Evolutionary conservation across 2,329 filamentous ascomycete genomes (phyloP), one percentile per base, ranked within the genome.

Genomic region (Rasamsonia emersonii): DNA sequence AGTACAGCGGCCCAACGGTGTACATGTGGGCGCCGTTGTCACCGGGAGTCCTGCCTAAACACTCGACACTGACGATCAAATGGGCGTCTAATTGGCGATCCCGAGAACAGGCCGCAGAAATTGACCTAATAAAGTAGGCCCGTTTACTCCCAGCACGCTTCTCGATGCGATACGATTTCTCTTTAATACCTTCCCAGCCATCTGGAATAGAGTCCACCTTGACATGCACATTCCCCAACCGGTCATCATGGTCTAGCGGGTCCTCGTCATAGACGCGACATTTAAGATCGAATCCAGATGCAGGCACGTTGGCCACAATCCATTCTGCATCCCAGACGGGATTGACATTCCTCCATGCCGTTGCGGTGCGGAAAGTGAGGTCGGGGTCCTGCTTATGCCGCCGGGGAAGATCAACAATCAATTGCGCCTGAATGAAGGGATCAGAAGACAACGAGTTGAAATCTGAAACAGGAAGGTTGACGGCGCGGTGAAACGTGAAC

Each of bases 231-330:
- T 91, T 93, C 8, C 89, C 89, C 13, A 96, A 70, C 16, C 85
- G 73, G 59, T 96, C 89, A 51, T 96, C 82, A 43, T 82, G 76
- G 53, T 95, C 84, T 1, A 79, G 75, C 19, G 79, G 77, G 58
- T 96, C 89, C 56, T 96, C 89, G 50, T 96, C 89, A 59, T 88
- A 93, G 11, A 96, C 61, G 32, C 84, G 74, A 39, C 84, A 86
- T 54, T 94, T 94, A 45, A 96, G 70, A 35, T 70, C 73, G 61
- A 94, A 93, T 3, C 88, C 88, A 0, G 73, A 75, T 0, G 78
- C 66, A 0, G 89, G 88, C 2, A 95, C 72, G 45, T 94, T 93
- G 39, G 84, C 85, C 15, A 96, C 80, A 14, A 86, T 70, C 89
- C 89, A 96, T 38, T 85, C 73, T 21, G 79, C 75, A 28, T 93